These are phyloP conservation scores for Xylaria sp. DNA, from an alignment of 2,329 filamentous ascomycete species.

Conservation along the genomic window DNA sequence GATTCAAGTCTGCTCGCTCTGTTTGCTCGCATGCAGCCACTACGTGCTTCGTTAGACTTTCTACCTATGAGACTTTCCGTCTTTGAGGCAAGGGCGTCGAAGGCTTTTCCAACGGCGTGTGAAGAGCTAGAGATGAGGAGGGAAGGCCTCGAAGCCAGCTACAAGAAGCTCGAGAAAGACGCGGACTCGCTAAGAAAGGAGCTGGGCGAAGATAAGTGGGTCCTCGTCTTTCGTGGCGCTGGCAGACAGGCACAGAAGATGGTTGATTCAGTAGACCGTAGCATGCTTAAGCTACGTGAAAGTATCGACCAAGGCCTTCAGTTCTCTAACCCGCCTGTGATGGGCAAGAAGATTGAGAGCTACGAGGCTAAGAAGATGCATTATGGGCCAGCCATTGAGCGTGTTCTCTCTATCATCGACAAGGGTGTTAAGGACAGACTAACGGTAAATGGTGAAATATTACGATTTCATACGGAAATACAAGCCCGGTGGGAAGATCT, in stretches of 20 bases:
- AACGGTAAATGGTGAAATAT: slow-evolving; percentile 94
- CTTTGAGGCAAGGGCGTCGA: slow-evolving; percentile 81
- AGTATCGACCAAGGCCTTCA: slow-evolving; percentile 80
- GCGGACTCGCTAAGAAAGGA: slow-evolving; percentile 90
- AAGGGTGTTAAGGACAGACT: slow-evolving; percentile 95
- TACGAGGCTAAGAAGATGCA: slow-evolving; percentile 96
- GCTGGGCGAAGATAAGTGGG: slow-evolving; percentile 94
- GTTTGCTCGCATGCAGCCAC: slow-evolving; percentile 94
- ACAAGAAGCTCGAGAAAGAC: slow-evolving; percentile 88
- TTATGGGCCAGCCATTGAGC: slow-evolving; percentile 91
- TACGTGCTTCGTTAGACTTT: slow-evolving; percentile 93
- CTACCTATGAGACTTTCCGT: slow-evolving; percentile 92
- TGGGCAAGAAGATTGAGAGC: slow-evolving; percentile 87
- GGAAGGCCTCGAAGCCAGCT: slow-evolving; percentile 80
- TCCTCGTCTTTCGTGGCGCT: slow-evolving; percentile 93
- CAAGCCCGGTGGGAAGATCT: slow-evolving; percentile 82
- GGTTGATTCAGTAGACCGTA: slow-evolving; percentile 93
- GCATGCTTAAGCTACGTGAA: slow-evolving; percentile 83
- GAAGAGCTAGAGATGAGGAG: slow-evolving; percentile 85
- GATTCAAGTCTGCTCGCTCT: slow-evolving; percentile 89
- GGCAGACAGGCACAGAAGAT: slow-evolving; percentile 94
- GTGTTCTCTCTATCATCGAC: slow-evolving; percentile 91
- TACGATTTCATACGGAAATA: slow-evolving; percentile 87
- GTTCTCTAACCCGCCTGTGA: slow-evolving; percentile 73
- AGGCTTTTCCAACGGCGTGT: slow-evolving; percentile 88